These are phyloP conservation scores for Achaetomiella virescens DNA, from an alignment of 495 filamentous ascomycete species.

Conservation along the genomic window DNA sequence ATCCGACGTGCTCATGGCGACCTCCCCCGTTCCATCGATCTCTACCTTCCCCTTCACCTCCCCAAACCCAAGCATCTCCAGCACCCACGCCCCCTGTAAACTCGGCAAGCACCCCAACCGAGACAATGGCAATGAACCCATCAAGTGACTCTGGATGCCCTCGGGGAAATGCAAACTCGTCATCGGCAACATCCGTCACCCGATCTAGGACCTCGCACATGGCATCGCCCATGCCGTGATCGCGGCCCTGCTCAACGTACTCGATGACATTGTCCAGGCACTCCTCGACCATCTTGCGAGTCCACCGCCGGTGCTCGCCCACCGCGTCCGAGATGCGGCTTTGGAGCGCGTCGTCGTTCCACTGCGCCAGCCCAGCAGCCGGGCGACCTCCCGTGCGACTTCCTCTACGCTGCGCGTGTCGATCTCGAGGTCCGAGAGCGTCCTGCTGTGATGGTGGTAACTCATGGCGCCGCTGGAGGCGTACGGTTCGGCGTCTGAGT, in stretches of 20 bases:
- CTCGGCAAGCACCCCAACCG: constrained; percentile 15
- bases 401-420: constrained; percentile 7
- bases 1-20: constrained; percentile 15
- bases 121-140: constrained; percentile 22
- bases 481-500: constrained; percentile 10
- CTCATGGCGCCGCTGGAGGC: constrained; percentile 5
- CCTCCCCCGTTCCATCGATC: neutral
- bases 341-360: constrained; percentile 18
- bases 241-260: constrained; percentile 16
- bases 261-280: constrained; percentile 20
- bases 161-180: constrained; percentile 17
- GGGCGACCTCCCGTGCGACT: constrained; percentile 9
- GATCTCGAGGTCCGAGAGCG: neutral
- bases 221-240: constrained; percentile 10
- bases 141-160: constrained; percentile 15
- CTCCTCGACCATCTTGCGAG: constrained; percentile 15
- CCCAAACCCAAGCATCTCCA: constrained; percentile 22
- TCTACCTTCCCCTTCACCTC: constrained; percentile 5
- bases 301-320: constrained; percentile 14
- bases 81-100: constrained; percentile 21
- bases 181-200: constrained; percentile 17
- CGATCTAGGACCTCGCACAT: constrained; percentile 18
- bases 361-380: constrained; percentile 11
- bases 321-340: neutral
- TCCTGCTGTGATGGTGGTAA: neutral